Conservation (phyloP, 805 yeast genomes). For the Suhomyces prunicola region DNA sequence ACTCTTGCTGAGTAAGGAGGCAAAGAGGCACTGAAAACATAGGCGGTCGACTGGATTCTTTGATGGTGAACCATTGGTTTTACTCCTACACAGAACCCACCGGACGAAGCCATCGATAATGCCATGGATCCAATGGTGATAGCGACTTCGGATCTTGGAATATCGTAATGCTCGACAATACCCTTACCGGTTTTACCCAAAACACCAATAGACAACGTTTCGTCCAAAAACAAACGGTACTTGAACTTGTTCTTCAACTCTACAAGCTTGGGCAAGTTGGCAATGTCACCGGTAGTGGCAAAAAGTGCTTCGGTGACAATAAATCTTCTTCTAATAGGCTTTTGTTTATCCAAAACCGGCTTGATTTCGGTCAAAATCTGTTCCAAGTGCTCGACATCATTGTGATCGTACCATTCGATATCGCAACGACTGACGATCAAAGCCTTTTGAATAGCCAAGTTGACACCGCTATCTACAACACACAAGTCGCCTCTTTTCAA, state of each 20-base stretch:
- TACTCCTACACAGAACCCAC: slow-evolving; percentile 92
- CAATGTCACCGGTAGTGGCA: slow-evolving; percentile 76
- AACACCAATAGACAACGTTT: slow-evolving; percentile 80
- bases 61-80: slow-evolving; percentile 85
- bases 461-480: slow-evolving; percentile 78
- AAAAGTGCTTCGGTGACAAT: slow-evolving; percentile 90
- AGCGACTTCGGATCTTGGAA: slow-evolving; percentile 72
- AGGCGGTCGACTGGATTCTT: slow-evolving; percentile 84
- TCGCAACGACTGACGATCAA: slow-evolving; percentile 82
- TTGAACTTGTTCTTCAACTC: slow-evolving; percentile 78
- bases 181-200: slow-evolving; percentile 87
- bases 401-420: slow-evolving; percentile 80
- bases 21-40: slow-evolving; percentile 89
- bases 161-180: slow-evolving; percentile 64
- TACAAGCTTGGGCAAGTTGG: slow-evolving; percentile 63
- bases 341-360: slow-evolving; percentile 58
- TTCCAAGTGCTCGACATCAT: slow-evolving; percentile 81
- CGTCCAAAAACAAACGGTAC: slow-evolving; percentile 85
- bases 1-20: slow-evolving; percentile 86
- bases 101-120: slow-evolving; percentile 74
- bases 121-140: slow-evolving; percentile 88
- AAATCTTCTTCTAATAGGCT: slow-evolving; percentile 83
- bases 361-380: slow-evolving; percentile 58
- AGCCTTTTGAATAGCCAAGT: slow-evolving; percentile 82
- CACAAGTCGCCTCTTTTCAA: slow-evolving; percentile 92